Conservation (phyloP, 2,329 filamentous ascomycete species). For the Cordyceps fumosorosea region DNA sequence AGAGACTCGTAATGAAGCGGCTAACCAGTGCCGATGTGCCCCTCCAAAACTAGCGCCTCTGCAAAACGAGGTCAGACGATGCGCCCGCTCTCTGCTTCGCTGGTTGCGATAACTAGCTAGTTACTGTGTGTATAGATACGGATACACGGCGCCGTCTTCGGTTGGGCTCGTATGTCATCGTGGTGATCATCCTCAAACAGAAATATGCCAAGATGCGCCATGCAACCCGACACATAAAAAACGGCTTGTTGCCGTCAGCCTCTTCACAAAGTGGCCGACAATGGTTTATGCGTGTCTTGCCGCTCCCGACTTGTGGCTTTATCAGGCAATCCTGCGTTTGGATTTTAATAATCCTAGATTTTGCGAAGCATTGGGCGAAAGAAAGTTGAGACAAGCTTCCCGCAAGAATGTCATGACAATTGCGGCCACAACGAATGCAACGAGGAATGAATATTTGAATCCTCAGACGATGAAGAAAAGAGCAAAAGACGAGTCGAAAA, state of each 20-base stretch:
- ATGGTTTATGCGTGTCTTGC: background rate
- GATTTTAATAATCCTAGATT: background rate
- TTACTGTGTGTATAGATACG: background rate
- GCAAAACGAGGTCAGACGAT: slow-evolving; percentile 11
- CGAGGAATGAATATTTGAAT: no score
- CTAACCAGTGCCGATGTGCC: background rate
- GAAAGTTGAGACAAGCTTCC: background rate
- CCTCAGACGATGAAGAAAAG: no score
- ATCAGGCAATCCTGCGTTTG: background rate
- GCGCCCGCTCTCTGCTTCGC: background rate
- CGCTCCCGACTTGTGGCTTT: background rate
- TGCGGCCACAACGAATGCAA: no score
- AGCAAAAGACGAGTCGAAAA: no score
- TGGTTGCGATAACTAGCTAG: background rate
- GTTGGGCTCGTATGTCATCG: background rate
- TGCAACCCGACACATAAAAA: background rate
- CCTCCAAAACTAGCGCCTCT: background rate
- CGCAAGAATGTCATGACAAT: background rate
- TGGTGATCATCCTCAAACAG: background rate
- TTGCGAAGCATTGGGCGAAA: background rate
- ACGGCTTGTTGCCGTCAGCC: background rate
- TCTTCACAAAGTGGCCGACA: background rate
- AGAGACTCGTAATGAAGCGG: slow-evolving; percentile 1
- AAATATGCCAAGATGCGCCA: background rate
- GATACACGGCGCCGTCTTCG: background rate